A percentile compares a stretch with the other conserved stretches of the same genome.
phyloP scores from a whole-genome alignment of 768 basidiomycete species.

The Plicaturopsis crispa region DNA sequence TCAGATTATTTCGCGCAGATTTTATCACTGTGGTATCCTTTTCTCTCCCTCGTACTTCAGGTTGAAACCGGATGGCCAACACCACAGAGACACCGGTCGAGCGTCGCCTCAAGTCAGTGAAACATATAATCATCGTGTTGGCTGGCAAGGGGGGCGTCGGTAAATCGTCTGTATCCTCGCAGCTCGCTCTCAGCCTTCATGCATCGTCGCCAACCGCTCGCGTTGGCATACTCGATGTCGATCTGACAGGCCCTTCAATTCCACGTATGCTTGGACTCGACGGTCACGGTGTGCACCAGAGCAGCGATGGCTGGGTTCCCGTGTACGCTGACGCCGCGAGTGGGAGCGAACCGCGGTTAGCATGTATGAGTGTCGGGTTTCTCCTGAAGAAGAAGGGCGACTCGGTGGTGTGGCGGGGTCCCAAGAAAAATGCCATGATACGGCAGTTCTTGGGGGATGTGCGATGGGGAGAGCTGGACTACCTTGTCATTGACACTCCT shows the following conservation, averaged over 20 bases:
- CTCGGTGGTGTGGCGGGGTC: conserved; percentile 96
- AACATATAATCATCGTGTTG: conserved; percentile 85
- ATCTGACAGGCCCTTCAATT: conserved; percentile 91
- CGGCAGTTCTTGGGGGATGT: conserved; percentile 91
- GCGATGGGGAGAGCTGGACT: conserved; percentile 92
- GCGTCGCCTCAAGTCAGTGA: conserved; percentile 64
- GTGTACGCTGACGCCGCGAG: conserved; percentile 73
- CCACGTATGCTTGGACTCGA: conserved; percentile 94
- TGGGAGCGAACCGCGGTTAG: conserved; percentile 60
- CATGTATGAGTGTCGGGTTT: conserved; percentile 97
- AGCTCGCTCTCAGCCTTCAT: conserved; percentile 85
- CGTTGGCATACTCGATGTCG: conserved; percentile 89
- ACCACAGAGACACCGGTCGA: conserved; percentile 44
- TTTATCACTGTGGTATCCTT: too few relatives aligned
- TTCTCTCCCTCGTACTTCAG: too few relatives aligned
- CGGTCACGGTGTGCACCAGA: conserved; percentile 83
- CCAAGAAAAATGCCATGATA: conserved; percentile 99
- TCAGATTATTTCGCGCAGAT: too few relatives aligned
- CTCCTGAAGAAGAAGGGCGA: conserved; percentile 85
- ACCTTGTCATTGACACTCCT: conserved; percentile 90
- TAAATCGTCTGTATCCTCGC: conserved; percentile 93
- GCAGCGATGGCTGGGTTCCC: conserved; percentile 95
- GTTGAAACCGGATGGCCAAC: background rate
- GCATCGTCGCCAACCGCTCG: conserved; percentile 55
- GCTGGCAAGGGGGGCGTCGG: conserved; percentile 98